phyloP scores from a whole-genome alignment of 495 filamentous ascomycete species.

The Amniculicola lignicola region DNA sequence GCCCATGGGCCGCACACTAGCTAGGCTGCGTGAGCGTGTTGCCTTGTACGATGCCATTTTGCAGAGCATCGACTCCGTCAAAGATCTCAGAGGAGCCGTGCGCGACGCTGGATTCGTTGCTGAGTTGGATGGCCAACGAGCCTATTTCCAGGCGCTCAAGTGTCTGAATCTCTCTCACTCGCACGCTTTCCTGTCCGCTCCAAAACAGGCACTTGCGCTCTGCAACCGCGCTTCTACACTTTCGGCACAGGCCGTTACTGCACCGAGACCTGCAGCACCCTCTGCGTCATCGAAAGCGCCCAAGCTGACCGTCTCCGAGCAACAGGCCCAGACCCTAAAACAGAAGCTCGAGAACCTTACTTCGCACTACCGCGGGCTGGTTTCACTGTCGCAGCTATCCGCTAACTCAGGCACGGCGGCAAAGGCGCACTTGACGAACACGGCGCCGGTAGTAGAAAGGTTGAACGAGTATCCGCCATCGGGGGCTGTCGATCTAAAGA shows the following conservation, averaged over 20 bases:
- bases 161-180: slow-evolving; percentile 84
- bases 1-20: slow-evolving; percentile 64
- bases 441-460: slow-evolving; percentile 62
- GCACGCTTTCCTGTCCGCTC: slow-evolving; percentile 67
- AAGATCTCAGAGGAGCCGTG: slow-evolving; percentile 86
- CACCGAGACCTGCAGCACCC: slow-evolving; percentile 8
- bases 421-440: slow-evolving; percentile 34
- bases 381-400: slow-evolving; percentile 65
- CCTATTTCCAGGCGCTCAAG: slow-evolving; percentile 88
- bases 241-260: slow-evolving; percentile 40
- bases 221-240: slow-evolving; percentile 65
- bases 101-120: slow-evolving; percentile 72
- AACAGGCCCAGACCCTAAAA: slow-evolving; percentile 56
- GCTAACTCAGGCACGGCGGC: slow-evolving; percentile 39
- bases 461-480: slow-evolving; percentile 69
- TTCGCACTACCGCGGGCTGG: slow-evolving; percentile 74
- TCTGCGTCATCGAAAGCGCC: slow-evolving; percentile 42
- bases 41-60: slow-evolving; percentile 92
- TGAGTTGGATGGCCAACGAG: slow-evolving; percentile 71
- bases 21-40: slow-evolving; percentile 78
- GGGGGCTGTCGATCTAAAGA: slow-evolving; percentile 58
- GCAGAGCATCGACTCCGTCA: slow-evolving; percentile 84
- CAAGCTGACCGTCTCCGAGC: slow-evolving; percentile 58
- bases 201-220: slow-evolving; percentile 82
- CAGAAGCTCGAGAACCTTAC: slow-evolving; percentile 63